Evolutionary conservation across 2,329 filamentous ascomycete genomes (phyloP).

Genomic region (Thielaviopsis populi): DNA sequence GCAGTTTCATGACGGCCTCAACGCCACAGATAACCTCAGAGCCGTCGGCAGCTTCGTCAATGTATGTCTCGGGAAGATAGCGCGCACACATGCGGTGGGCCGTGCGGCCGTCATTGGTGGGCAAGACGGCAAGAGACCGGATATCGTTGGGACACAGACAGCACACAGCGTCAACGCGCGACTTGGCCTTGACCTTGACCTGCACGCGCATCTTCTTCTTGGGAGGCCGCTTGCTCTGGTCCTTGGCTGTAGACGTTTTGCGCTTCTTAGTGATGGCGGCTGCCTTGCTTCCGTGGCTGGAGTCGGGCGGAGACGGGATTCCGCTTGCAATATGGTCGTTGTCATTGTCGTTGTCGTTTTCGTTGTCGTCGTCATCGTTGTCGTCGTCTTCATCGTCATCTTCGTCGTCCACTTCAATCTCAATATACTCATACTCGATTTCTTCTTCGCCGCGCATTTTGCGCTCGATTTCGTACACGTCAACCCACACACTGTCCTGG

Average conservation of each 20-base stretch:
- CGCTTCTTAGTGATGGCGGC: conserved; percentile 29
- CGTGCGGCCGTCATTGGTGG: conserved; percentile 73
- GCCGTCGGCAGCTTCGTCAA: conserved; percentile 51
- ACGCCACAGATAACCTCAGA: conserved; percentile 64
- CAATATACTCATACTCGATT: conserved; percentile 66
- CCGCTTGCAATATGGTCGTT: conserved; percentile 38
- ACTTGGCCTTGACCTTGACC: conserved; percentile 53
- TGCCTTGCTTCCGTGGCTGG: conserved; percentile 46
- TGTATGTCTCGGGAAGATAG: conserved; percentile 84
- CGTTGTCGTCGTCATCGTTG: conserved; percentile 44
- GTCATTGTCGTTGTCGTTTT: conserved; percentile 47
- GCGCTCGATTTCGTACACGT: conserved; percentile 88
- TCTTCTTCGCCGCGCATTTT: conserved; percentile 72
- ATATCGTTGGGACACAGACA: conserved; percentile 86
- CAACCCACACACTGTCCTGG: conserved; percentile 95
- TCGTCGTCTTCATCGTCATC: conserved; percentile 37
- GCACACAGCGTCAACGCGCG: conserved; percentile 63
- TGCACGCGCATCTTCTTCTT: conserved; percentile 50
- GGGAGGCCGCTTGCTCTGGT: conserved; percentile 24
- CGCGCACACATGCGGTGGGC: conserved; percentile 80
- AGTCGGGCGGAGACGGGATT: conserved; percentile 63
- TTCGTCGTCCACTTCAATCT: conserved; percentile 53
- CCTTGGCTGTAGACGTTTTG: conserved; percentile 34
- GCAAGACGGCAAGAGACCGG: conserved; percentile 62
- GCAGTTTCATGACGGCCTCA: conserved; percentile 68